Conservation (phyloP, 2,329 filamentous ascomycete genomes). For the Zasmidium cellare region DNA sequence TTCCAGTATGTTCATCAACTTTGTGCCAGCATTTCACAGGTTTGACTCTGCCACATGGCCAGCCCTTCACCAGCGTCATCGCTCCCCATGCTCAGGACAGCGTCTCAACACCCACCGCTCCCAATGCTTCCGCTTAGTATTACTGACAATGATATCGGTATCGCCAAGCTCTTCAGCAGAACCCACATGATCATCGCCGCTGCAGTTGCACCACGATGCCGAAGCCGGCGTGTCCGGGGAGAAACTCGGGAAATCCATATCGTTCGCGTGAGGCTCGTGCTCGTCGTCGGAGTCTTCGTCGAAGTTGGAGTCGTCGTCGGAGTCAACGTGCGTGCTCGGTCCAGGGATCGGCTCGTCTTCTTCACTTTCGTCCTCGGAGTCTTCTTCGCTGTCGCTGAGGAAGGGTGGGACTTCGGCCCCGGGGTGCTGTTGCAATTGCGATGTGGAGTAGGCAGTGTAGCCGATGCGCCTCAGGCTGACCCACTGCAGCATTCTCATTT, state of each 20-base stretch:
- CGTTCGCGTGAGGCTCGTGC: constrained; percentile 39
- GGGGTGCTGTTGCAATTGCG: constrained; percentile 39
- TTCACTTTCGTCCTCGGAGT: constrained; percentile 18
- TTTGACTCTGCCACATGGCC: too few species aligned
- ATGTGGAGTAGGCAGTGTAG: constrained; percentile 58
- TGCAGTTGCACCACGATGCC: constrained; percentile 49
- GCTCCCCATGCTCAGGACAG: constrained; percentile 38
- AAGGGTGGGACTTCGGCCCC: constrained; percentile 53
- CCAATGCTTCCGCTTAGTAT: constrained; percentile 55
- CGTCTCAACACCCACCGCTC: constrained; percentile 56
- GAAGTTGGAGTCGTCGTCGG: constrained; percentile 31
- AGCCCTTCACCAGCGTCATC: constrained; percentile 7
- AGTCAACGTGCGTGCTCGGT: background rate
- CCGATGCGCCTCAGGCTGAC: constrained; percentile 63
- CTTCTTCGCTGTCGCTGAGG: constrained; percentile 17
- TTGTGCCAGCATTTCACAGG: too few species aligned
- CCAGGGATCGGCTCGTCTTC: constrained; percentile 7
- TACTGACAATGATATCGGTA: constrained; percentile 49
- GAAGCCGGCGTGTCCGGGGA: constrained; percentile 47
- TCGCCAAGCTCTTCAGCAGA: constrained; percentile 50
- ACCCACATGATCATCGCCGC: constrained; percentile 37
- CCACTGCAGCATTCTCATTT: constrained; percentile 61
- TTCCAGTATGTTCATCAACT: too few species aligned
- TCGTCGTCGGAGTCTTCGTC: constrained; percentile 37
- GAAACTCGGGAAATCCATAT: constrained; percentile 47